These are phyloP conservation scores for Calamus simplicifolius DNA, from an alignment of 176 grass and related monocot genomes.

Conservation along the genomic window DNA sequence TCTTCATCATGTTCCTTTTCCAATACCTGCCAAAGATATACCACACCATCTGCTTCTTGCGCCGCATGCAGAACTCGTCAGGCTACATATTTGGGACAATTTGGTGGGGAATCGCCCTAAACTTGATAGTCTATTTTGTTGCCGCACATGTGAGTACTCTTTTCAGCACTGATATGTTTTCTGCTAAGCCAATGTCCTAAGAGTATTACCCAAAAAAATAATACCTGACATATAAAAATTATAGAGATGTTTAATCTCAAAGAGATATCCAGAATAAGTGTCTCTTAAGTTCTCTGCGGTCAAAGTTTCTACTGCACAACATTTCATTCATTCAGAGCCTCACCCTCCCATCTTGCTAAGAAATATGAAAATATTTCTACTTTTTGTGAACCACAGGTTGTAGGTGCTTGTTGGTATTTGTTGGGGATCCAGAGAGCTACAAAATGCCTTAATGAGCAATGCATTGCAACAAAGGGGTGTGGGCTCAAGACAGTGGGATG, in stretches of 20 bases:
- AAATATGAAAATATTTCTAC: too few relatives aligned
- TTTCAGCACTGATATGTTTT: background rate
- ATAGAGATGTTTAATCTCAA: too few relatives aligned
- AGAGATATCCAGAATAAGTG: too few relatives aligned
- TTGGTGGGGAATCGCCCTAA: constrained; percentile 84
- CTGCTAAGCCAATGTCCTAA: too few relatives aligned
- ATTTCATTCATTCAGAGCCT: too few relatives aligned
- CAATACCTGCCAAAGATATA: constrained; percentile 91
- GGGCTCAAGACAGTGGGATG: constrained; percentile 33
- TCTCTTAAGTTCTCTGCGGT: too few relatives aligned
- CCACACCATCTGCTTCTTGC: constrained; percentile 63
- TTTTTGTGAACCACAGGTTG: constrained; percentile 33
- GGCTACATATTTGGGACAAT: constrained; percentile 77
- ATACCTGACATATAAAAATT: too few relatives aligned
- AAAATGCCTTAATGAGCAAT: constrained; percentile 66
- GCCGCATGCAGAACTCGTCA: constrained; percentile 51
- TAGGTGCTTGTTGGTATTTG: constrained; percentile 87
- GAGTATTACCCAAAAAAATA: too few relatives aligned
- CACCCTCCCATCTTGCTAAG: too few relatives aligned
- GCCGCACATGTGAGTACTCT: constrained; percentile 55
- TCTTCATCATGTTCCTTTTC: constrained; percentile 58
- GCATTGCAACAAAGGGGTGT: constrained; percentile 25
- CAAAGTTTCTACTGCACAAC: too few relatives aligned
- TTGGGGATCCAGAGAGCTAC: constrained; percentile 73
- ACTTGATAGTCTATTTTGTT: constrained; percentile 94